phyloP scores from a whole-genome alignment of 176 grass and related monocot genomes.

The Carex littledalei region DNA sequence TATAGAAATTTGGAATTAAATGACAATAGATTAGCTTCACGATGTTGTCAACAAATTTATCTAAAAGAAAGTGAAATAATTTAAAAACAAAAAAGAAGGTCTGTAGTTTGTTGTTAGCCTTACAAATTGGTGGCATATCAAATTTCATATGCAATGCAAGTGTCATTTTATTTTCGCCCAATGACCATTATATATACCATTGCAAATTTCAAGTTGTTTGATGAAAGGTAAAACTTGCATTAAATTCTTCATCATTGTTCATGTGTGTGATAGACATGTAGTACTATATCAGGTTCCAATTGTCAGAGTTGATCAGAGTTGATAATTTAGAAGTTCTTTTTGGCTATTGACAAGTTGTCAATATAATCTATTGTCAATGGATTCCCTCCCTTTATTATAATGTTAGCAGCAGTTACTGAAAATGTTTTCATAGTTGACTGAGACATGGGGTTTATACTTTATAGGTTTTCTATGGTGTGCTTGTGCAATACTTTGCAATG shows the following conservation, averaged over 20 bases:
- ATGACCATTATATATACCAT: neutral
- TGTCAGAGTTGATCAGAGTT: neutral
- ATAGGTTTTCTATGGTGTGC: slow-evolving; percentile 90
- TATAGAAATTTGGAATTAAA: neutral
- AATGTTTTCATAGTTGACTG: neutral
- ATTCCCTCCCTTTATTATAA: slow-evolving; percentile 26
- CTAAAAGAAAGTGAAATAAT: neutral
- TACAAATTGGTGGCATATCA: neutral
- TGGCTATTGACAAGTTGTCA: neutral
- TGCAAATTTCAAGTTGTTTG: neutral
- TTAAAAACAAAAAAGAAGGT: neutral
- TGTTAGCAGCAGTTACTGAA: slow-evolving; percentile 33
- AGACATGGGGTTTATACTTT: slow-evolving; percentile 23
- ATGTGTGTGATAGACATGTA: neutral
- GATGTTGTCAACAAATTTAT: slow-evolving; percentile 1
- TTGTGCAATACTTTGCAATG: slow-evolving; percentile 88
- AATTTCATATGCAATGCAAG: neutral
- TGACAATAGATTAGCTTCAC: neutral
- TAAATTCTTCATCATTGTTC: neutral
- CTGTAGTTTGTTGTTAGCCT: neutral
- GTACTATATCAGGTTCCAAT: neutral
- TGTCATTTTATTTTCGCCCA: neutral
- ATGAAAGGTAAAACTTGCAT: neutral
- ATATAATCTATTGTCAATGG: neutral
- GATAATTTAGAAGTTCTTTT: neutral